phyloP scores from a whole-genome alignment of 2,329 filamentous ascomycete species.

The Penicillium capsulatum region DNA sequence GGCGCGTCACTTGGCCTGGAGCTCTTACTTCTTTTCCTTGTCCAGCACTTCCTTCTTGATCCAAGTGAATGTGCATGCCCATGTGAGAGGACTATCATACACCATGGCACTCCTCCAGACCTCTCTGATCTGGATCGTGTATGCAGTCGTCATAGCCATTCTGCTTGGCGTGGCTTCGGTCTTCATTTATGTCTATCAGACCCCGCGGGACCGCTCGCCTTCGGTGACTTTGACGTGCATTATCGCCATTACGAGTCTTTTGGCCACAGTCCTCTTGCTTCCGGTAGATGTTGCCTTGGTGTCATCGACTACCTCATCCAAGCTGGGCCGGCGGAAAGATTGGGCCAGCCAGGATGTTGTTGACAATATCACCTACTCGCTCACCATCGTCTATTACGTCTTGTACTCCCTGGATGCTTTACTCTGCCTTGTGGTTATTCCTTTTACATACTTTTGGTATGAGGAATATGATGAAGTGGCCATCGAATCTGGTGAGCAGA shows the following conservation, averaged over 20 bases:
- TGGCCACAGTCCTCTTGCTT: conserved; percentile 86
- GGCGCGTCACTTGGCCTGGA: conserved; percentile 2
- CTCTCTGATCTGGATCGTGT: conserved; percentile 91
- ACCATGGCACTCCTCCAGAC: conserved; percentile 71
- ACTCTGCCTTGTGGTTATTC: conserved; percentile 82
- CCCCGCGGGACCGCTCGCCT: conserved; percentile 76
- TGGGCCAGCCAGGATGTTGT: conserved; percentile 86
- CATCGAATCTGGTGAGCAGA: conserved; percentile 71
- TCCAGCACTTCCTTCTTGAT: not conserved
- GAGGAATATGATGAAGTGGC: conserved; percentile 95
- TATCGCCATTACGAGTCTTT: conserved; percentile 76
- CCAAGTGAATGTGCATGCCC: not conserved
- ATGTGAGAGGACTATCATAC: not conserved
- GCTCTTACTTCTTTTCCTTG: conserved; percentile 1
- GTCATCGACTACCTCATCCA: conserved; percentile 75
- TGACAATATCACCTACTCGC: conserved; percentile 69
- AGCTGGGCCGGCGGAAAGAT: conserved; percentile 78
- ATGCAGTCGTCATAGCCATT: conserved; percentile 74
- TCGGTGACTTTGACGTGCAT: conserved; percentile 81
- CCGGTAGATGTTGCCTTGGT: conserved; percentile 95
- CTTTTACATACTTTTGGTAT: conserved; percentile 97
- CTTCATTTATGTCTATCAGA: conserved; percentile 89
- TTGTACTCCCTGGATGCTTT: conserved; percentile 89
- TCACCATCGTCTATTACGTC: conserved; percentile 87
- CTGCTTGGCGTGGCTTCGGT: conserved; percentile 73